These are phyloP conservation scores for Avena atlantica DNA, from an alignment of 176 grass and related monocot species.

Conservation along the genomic window DNA sequence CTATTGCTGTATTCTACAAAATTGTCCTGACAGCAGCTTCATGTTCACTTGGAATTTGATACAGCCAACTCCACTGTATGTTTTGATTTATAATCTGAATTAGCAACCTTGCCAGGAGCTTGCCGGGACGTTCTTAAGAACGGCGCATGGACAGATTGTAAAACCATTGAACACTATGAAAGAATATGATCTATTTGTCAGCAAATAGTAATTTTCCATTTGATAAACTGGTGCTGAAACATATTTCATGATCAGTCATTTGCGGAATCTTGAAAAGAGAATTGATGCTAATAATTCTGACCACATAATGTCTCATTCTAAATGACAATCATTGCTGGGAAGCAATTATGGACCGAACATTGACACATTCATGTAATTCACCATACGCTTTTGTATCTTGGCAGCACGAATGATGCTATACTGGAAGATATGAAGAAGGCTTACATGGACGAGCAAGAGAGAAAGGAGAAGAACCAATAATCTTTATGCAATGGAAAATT, in stretches of 20 bases:
- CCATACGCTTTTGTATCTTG: slow-evolving; percentile 40
- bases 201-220: neutral
- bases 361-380: slow-evolving; percentile 17
- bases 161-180: neutral
- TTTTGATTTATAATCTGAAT: neutral
- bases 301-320: neutral
- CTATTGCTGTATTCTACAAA: neutral
- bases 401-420: slow-evolving; percentile 84
- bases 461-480: slow-evolving; percentile 56
- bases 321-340: neutral
- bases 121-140: neutral
- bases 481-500: neutral
- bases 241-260: neutral
- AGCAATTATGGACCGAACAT: neutral
- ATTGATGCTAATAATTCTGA: slow-evolving; percentile 3
- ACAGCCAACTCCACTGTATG: neutral
- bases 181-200: neutral
- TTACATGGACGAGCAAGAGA: slow-evolving; percentile 79
- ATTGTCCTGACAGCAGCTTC: neutral
- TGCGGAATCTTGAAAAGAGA: neutral
- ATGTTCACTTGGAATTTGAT: neutral
- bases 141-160: neutral
- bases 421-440: slow-evolving; percentile 96
- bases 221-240: slow-evolving; percentile 6
- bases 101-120: neutral